Base-by-base conservation (phyloP, 2,329 filamentous ascomycete species). In the Triangularia verruculosa region DNA sequence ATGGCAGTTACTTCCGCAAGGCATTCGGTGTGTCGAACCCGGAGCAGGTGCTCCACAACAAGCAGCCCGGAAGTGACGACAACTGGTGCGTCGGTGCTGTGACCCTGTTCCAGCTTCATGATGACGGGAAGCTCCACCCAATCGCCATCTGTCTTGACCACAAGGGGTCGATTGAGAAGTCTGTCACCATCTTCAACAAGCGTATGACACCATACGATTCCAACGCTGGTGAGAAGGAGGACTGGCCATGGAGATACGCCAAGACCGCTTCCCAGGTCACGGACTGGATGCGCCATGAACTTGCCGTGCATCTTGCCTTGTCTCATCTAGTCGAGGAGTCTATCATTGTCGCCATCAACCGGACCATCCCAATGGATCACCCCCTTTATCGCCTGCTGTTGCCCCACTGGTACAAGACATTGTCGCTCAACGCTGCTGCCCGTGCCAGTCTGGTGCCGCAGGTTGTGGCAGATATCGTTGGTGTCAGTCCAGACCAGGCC, bases 161-260 rank as follows among this genome's bases (percentile, higher is more conserved):
- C 72, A 78, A 76, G 63, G 74, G 72, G 1, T 76, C 68, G 55
- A 75, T 80, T 70, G 72, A 75, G 2, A 73, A 78, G 22, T 83
- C 81, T 0, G 76, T 83, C 54, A 78, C 77, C 51, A 77, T 83
- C 62, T 83, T 82, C 76, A 84, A 84, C 73, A 74, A 75, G 61
- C 73, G 79, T 2, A 67, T 77, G n/a, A 68, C 65, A 0, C 74
- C 79, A 0, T 65, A 68, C 0, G 74, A 76, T 51, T 63, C 72
- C 0, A 69, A 66, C 1, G 64, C 63, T 28, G 67, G 71, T 20
- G 77, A 82, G 65, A 75, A 74, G 58, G 69, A 71, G 1, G 81
- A 83, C 71, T 83, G 80, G 79, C 74, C 80, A 0, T 83, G 82
- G 81, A 72, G 82, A 53, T 83, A 82, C 68, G 81, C 82, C 20